Percentiles rank a stretch among this genome's conserved stretches.
Evolutionary conservation across 179 eudicot genomes (phyloP).

Genomic region (Kewa caespitosa): DNA sequence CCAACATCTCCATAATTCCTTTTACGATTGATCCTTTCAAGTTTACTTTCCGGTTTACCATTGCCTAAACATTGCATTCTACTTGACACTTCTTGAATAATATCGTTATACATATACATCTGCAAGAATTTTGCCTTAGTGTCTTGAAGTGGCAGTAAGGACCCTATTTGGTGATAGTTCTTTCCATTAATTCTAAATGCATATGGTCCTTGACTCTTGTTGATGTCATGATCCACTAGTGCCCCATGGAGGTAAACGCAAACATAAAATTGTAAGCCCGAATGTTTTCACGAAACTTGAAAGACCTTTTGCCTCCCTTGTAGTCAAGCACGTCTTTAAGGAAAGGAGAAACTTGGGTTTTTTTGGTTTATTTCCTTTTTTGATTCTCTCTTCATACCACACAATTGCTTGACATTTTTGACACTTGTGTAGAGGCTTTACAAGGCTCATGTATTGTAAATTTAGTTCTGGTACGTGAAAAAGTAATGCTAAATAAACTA

Average conservation of each 20-base stretch:
- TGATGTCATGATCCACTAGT: neutral
- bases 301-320: neutral
- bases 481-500: too few species aligned
- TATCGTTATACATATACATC: neutral
- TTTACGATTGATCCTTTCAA: neutral
- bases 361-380: too few species aligned
- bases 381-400: neutral
- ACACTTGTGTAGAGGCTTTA: too few species aligned
- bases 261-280: neutral
- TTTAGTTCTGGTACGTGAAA: too few species aligned
- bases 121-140: neutral
- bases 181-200: neutral
- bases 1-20: neutral
- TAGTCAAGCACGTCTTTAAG: neutral
- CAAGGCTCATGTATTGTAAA: too few species aligned
- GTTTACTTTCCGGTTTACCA: neutral
- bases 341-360: neutral
- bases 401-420: neutral
- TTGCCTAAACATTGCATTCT: neutral
- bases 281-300: neutral
- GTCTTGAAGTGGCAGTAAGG: neutral
- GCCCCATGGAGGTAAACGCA: conserved; percentile 13
- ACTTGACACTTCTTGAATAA: neutral
- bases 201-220: neutral
- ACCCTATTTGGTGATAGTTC: conserved; percentile 16